phyloP scores from a whole-genome alignment of 352 stramenopile species.

The Globisporangium canariense region DNA sequence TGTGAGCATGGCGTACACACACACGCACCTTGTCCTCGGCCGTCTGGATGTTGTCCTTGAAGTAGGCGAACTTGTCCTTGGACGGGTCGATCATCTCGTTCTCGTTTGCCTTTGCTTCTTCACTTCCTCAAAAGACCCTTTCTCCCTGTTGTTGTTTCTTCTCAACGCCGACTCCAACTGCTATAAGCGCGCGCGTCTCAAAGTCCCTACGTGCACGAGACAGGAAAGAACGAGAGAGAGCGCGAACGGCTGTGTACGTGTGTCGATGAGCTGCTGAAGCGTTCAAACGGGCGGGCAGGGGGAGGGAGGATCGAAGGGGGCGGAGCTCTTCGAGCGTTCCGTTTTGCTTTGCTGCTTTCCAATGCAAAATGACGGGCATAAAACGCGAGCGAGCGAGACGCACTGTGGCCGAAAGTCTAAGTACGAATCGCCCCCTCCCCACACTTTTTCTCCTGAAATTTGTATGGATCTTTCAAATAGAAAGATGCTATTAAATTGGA shows the following conservation, averaged over 20 bases:
- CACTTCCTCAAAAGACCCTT: background rate
- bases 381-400: background rate
- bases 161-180: background rate
- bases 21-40: constrained; percentile 73
- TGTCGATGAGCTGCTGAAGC: background rate
- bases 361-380: constrained; percentile 8
- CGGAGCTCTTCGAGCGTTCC: constrained; percentile 9
- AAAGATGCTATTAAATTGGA: background rate
- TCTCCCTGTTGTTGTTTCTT: background rate
- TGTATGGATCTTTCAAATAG: background rate
- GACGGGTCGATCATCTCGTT: constrained; percentile 76
- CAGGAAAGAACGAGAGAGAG: background rate
- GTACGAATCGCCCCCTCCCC: constrained; percentile 17
- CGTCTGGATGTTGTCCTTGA: constrained; percentile 89
- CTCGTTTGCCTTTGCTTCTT: background rate
- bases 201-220: background rate
- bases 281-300: background rate
- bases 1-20: background rate
- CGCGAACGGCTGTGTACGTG: background rate
- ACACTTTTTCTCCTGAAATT: background rate
- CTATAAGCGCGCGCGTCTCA: background rate
- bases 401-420: constrained; percentile 9
- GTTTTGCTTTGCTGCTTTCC: constrained; percentile 16
- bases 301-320: background rate
- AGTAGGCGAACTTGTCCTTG: constrained; percentile 88